Evolutionary conservation across 2,329 filamentous ascomycete genomes (phyloP).

Genomic region (Penicillium sp.): DNA sequence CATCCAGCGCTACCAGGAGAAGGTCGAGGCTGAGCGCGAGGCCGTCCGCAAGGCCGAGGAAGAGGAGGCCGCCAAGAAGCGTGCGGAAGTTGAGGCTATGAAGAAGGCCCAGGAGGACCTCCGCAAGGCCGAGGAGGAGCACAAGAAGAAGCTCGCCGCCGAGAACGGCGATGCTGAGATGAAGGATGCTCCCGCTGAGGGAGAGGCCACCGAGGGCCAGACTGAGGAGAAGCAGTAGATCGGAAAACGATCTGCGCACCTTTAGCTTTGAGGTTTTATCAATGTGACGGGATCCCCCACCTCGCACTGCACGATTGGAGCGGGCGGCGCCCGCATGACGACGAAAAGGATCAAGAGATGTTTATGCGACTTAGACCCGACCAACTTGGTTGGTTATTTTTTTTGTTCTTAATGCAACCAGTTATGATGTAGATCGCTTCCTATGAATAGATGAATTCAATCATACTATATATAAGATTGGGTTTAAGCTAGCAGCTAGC

Average conservation of each 20-base stretch:
- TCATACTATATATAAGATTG: conserved; percentile 5
- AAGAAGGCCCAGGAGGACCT: conserved; percentile 73
- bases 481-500: too few relatives aligned
- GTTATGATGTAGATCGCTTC: conserved; percentile 32
- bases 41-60: conserved; percentile 70
- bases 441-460: conserved; percentile 32
- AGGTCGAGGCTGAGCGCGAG: conserved; percentile 83
- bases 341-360: conserved; percentile 32
- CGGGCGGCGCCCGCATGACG: conserved; percentile 20
- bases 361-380: conserved; percentile 29
- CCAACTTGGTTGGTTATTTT: conserved; percentile 21
- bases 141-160: conserved; percentile 41
- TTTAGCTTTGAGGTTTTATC: neutral
- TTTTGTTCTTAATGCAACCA: conserved; percentile 26
- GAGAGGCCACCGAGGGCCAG: conserved; percentile 38
- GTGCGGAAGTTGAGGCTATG: conserved; percentile 72
- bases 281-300: conserved; percentile 1
- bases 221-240: conserved; percentile 45
- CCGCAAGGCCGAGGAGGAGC: conserved; percentile 55
- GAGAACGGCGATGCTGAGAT: conserved; percentile 57
- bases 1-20: conserved; percentile 92
- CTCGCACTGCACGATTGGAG: conserved; percentile 4
- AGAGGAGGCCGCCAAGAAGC: conserved; percentile 64
- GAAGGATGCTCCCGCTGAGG: conserved; percentile 60
- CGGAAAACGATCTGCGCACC: conserved; percentile 9